Evolutionary conservation across 2,329 filamentous ascomycete species (phyloP).

Genomic region (Colletotrichum sidae): DNA sequence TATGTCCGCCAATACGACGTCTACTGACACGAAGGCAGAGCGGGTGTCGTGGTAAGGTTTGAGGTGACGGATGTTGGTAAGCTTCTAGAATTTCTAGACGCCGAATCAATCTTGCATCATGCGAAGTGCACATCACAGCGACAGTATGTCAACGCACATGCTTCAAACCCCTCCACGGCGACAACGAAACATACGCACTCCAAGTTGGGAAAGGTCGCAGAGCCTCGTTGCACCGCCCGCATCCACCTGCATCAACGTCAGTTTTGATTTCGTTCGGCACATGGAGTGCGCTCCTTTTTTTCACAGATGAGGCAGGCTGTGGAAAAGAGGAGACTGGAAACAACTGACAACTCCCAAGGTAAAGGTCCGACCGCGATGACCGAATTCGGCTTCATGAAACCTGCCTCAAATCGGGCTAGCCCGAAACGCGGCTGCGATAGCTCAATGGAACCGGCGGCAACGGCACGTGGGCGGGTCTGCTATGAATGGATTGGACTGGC

Average conservation of each 20-base stretch:
- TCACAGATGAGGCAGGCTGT: not conserved
- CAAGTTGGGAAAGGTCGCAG: not conserved
- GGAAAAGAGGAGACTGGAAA: not conserved
- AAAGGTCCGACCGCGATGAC: constrained; percentile 9
- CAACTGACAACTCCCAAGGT: constrained; percentile 1
- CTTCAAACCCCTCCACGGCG: not conserved
- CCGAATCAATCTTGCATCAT: no score
- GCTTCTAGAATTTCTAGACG: no score
- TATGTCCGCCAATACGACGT: no score
- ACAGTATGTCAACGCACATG: not conserved
- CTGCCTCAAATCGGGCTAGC: constrained; percentile 27
- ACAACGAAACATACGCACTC: not conserved
- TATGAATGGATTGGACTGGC: not conserved
- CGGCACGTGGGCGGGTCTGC: constrained; percentile 4
- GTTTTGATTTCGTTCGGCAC: not conserved
- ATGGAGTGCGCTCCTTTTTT: not conserved
- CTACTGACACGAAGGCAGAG: no score
- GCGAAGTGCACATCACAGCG: no score
- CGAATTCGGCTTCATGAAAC: constrained; percentile 13
- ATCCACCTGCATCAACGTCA: not conserved
- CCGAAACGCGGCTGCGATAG: constrained; percentile 28
- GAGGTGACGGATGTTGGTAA: no score
- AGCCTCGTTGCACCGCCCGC: not conserved
- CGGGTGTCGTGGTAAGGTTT: no score
- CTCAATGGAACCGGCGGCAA: constrained; percentile 8